A percentile compares a stretch with the other conserved stretches of the same genome.
Evolutionary conservation across 768 basidiomycete species (phyloP).

Genomic region (Collybia sordida): DNA sequence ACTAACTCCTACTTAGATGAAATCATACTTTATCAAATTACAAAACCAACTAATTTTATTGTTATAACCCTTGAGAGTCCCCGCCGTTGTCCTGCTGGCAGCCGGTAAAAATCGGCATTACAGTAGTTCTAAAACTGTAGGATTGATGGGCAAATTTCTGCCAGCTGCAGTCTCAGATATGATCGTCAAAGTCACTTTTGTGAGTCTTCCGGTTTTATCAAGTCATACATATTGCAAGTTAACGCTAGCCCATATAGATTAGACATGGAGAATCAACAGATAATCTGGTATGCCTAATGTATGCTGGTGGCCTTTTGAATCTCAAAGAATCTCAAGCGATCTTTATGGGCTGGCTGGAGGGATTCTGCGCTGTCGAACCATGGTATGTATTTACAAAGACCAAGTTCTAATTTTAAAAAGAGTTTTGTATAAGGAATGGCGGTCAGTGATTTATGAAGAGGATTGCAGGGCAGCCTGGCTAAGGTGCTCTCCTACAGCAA

Average conservation of each 20-base stretch:
- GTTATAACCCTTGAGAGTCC: too few relatives aligned
- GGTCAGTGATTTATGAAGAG: too few relatives aligned
- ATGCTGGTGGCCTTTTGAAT: neutral
- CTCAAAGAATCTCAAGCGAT: slow-evolving; percentile 16
- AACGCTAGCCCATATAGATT: slow-evolving; percentile 38
- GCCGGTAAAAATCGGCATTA: too few relatives aligned
- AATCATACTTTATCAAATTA: too few relatives aligned
- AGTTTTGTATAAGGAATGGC: neutral
- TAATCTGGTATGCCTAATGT: slow-evolving; percentile 52
- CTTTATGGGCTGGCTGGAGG: slow-evolving; percentile 73
- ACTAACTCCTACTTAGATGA: too few relatives aligned
- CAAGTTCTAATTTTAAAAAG: neutral
- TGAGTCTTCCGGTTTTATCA: slow-evolving; percentile 16
- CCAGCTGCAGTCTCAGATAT: slow-evolving; percentile 16
- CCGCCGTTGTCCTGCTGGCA: too few relatives aligned
- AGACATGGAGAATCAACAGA: slow-evolving; percentile 80
- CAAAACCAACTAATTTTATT: too few relatives aligned
- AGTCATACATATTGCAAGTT: neutral
- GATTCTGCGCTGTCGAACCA: slow-evolving; percentile 76
- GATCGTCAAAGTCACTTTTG: slow-evolving; percentile 40
- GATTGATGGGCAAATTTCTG: neutral
- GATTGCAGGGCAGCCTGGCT: too few relatives aligned
- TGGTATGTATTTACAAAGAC: slow-evolving; percentile 39
- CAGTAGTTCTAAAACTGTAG: neutral
- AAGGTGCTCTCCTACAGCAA: slow-evolving; percentile 41